Base-by-base conservation (phyloP, 2,329 filamentous ascomycete genomes). In the Fusarium oligoseptatum region DNA sequence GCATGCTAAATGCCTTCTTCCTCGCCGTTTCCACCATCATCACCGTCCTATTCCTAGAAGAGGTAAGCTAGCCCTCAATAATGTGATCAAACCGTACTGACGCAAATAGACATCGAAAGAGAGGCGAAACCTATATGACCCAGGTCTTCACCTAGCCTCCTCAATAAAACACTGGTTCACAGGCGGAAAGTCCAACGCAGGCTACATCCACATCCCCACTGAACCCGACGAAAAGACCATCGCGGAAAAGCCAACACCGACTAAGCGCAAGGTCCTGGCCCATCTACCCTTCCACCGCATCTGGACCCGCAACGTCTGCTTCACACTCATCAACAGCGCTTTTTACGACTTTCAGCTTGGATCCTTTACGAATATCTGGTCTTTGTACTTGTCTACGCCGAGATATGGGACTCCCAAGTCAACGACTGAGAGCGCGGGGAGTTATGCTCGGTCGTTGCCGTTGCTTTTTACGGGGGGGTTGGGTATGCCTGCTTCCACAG, bases 261-360 rank as follows among this genome's bases (percentile, higher is more conserved):
- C 52, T 56, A 73, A 71, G 50, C 62, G 73, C n/a, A 68, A 66
- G 41, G 64, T 62, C 6, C 15, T 67, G 5, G 70, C 69, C 4
- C 74, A 75, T 72, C 82, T 82, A 66, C 84, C 76, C 0, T 86
- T 88, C 69, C 76, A 74, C n/a, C 81, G 82, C 34, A 82, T 87
- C 55, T 87, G 86, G 83, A 88, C 86, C 1, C 82, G 82, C 60
- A 87, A 87, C 65, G 85, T 88, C 50, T 80, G 87, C 68, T 84
- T 86, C 64, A 88, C 87, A 0, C 84, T 95, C 4, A 79, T 93
- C 57, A 88, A 88, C 29, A 91, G 92, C 72, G 91, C 91, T 36
- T 88, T 94, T 58, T 91, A 94, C 76, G 91, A 93, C 72, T 91
- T 94, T 78, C 92, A 94, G 82, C 89, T 86, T 73, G 91, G 90